Conservation (phyloP, 2,329 filamentous ascomycete species). For the Clarireedia hainanense region DNA sequence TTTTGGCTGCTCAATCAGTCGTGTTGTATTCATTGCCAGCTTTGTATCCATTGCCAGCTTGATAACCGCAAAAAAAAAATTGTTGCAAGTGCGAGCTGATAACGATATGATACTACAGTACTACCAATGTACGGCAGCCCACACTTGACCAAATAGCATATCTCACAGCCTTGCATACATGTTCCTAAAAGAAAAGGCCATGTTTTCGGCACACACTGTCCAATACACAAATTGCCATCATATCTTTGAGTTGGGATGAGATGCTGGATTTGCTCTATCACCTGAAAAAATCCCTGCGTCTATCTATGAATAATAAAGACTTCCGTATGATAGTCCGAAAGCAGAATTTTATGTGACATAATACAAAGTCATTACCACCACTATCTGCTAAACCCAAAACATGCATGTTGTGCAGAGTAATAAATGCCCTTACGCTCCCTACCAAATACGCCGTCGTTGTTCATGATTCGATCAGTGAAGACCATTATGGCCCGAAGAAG, state of each 20-base stretch:
- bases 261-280: not conserved
- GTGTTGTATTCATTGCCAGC: too few relatives aligned
- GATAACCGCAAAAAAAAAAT: too few relatives aligned
- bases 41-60: too few relatives aligned
- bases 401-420: conserved; percentile 12
- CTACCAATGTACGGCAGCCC: too few relatives aligned
- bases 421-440: conserved; percentile 17
- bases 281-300: conserved; percentile 1
- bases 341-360: conserved; percentile 9
- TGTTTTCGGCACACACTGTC: too few relatives aligned
- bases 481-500: conserved; percentile 20
- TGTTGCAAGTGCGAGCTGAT: too few relatives aligned
- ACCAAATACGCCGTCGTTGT: conserved; percentile 25
- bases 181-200: too few relatives aligned
- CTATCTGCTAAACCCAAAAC: conserved; percentile 10
- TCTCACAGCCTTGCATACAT: too few relatives aligned
- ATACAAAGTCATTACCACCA: conserved; percentile 13
- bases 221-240: not conserved
- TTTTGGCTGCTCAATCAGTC: too few relatives aligned
- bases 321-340: conserved; percentile 2
- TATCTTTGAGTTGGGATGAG: not conserved
- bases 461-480: conserved; percentile 23
- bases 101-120: too few relatives aligned
- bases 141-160: too few relatives aligned
- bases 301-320: conserved; percentile 9